phyloP scores from a whole-genome alignment of 331 rosid species.

The Rosa hybrid region DNA sequence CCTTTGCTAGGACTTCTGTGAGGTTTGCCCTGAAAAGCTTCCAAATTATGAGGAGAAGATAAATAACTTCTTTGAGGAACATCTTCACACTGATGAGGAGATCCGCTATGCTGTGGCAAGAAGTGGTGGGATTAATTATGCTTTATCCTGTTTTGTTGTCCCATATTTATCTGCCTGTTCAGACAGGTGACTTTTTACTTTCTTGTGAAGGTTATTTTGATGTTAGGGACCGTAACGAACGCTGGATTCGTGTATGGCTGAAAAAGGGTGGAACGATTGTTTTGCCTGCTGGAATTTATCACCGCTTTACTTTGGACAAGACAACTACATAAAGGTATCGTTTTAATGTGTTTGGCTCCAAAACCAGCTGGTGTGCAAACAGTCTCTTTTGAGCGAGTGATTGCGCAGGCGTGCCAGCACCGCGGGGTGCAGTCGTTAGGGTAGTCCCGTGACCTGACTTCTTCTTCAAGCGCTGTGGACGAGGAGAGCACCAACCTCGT shows the following conservation, averaged over 20 bases:
- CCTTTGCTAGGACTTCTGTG: conserved; percentile 76
- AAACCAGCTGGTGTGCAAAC: too few relatives aligned
- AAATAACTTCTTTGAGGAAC: conserved; percentile 85
- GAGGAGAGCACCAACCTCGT: too few relatives aligned
- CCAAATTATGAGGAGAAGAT: conserved; percentile 96
- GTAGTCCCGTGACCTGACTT: too few relatives aligned
- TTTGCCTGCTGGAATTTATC: conserved; percentile 96
- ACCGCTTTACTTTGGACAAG: conserved; percentile 85
- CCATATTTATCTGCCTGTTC: conserved; percentile 1
- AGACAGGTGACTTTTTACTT: conserved; percentile 24
- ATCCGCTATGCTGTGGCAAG: conserved; percentile 86
- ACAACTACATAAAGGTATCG: conserved; percentile 88
- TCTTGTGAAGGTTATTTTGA: conserved; percentile 83
- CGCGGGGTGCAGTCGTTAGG: too few relatives aligned
- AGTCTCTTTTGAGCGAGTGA: too few relatives aligned
- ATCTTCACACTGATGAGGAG: conserved; percentile 97
- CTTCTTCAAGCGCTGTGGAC: too few relatives aligned
- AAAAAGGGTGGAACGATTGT: conserved; percentile 96
- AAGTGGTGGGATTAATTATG: conserved; percentile 59
- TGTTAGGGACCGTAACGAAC: conserved; percentile 77
- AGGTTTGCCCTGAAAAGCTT: conserved; percentile 86
- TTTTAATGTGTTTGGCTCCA: too few relatives aligned
- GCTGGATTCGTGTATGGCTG: conserved; percentile 91
- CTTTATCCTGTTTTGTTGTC: conserved; percentile 17
- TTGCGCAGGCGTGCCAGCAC: too few relatives aligned